Percentiles rank a stretch among this genome's conserved stretches.
phyloP scores from a whole-genome alignment of 148 eudicot species.

The Diospyros kaki region DNA sequence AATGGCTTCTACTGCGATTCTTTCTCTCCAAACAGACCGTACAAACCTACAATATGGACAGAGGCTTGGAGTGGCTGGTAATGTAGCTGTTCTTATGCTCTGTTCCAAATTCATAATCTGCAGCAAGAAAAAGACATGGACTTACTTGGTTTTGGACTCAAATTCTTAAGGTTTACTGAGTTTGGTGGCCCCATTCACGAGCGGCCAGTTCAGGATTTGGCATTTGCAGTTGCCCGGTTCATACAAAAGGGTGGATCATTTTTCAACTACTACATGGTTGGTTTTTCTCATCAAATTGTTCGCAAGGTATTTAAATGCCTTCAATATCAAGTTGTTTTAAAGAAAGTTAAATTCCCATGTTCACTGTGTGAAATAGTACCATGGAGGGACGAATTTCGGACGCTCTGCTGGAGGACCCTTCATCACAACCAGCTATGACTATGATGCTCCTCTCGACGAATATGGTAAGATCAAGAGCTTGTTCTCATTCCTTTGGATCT shows the following conservation, averaged over 20 bases:
- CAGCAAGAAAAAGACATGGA: background rate
- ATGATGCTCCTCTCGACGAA: constrained; percentile 95
- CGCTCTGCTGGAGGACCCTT: constrained; percentile 94
- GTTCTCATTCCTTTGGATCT: background rate
- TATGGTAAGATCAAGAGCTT: constrained; percentile 46
- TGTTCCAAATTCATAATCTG: background rate
- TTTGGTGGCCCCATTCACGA: constrained; percentile 71
- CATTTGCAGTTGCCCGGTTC: constrained; percentile 79
- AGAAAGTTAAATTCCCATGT: background rate
- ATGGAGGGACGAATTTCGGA: constrained; percentile 94
- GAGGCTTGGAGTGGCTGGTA: constrained; percentile 99
- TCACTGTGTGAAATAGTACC: constrained; percentile 48
- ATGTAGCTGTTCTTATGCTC: background rate
- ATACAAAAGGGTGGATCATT: constrained; percentile 89
- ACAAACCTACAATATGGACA: constrained; percentile 86
- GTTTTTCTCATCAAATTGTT: constrained; percentile 13
- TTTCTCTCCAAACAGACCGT: constrained; percentile 71
- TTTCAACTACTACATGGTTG: constrained; percentile 88
- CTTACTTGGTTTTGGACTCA: background rate
- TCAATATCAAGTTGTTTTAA: background rate
- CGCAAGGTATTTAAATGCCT: background rate
- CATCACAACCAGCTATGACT: constrained; percentile 90
- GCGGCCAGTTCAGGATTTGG: constrained; percentile 90
- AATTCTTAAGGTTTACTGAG: constrained; percentile 63
- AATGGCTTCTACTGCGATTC: constrained; percentile 88